These are phyloP conservation scores for Arthrinium puccinioides DNA, from an alignment of 2,329 filamentous ascomycete species.

Conservation along the genomic window DNA sequence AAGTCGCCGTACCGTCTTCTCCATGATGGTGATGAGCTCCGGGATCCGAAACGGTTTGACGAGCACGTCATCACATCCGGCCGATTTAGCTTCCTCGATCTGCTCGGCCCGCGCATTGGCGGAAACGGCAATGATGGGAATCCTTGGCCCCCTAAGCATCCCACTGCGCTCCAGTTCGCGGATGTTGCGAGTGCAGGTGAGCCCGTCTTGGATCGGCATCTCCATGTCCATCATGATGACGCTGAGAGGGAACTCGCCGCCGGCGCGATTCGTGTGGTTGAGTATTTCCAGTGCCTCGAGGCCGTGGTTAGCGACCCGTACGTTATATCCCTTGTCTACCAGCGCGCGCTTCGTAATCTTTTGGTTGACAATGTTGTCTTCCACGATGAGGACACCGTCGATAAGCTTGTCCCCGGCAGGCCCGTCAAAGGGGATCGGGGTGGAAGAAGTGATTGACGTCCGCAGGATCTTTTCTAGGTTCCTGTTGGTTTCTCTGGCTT, in stretches of 20 bases:
- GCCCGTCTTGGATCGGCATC: conserved; percentile 68
- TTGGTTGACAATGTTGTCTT: conserved; percentile 62
- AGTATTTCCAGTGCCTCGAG: conserved; percentile 46
- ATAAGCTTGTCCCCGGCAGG: conserved; percentile 20
- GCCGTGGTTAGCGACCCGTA: conserved; percentile 55
- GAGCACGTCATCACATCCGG: conserved; percentile 56
- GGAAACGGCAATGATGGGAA: conserved; percentile 60
- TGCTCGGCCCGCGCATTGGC: conserved; percentile 62
- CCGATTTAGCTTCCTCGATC: conserved; percentile 40
- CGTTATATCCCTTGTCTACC: conserved; percentile 48
- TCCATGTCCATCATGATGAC: conserved; percentile 71
- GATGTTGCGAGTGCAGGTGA: conserved; percentile 59
- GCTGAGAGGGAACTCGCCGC: conserved; percentile 34
- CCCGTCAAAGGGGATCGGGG: conserved; percentile 6
- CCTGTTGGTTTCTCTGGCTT: conserved; percentile 24
- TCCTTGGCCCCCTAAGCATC: conserved; percentile 40
- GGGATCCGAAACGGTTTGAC: conserved; percentile 65
- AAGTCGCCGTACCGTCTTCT: conserved; percentile 31
- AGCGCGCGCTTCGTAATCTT: conserved; percentile 55
- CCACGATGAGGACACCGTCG: conserved; percentile 51
- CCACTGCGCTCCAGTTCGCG: conserved; percentile 51
- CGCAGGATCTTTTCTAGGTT: conserved; percentile 17
- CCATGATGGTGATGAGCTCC: conserved; percentile 54
- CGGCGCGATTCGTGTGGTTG: conserved; percentile 11
- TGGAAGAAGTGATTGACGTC: conserved; percentile 6